Base-by-base conservation (phyloP, 495 filamentous ascomycete species). In the Penicillium bialowiezense region DNA sequence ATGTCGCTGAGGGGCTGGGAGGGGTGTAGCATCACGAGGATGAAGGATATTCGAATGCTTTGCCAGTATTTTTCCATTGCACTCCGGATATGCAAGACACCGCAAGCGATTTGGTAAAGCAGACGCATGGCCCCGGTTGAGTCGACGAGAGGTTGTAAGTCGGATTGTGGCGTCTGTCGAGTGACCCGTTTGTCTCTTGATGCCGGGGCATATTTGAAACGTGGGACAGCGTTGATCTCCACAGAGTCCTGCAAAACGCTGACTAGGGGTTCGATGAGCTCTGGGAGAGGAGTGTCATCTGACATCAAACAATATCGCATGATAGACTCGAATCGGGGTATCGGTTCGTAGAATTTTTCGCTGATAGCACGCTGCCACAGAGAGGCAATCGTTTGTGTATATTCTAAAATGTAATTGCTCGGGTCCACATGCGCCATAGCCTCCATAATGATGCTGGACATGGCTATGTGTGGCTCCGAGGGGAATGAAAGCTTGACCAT, bases 331-430 rank as follows among this genome's bases (percentile, higher is more conserved):
- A 89, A 71, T 31, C 85, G 74, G 44, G 77, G 73, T 3, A 89
- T 52, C 4, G 86, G 79, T 18, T 68, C 62, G 53, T 74, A 84
- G 56, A 75, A 82, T 44, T 73, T 73, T 52, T 88, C 86, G 19
- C 71, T 63, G 38, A 89, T 60, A 50, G 82, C 83, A 21, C 72
- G 78, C 12, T 74, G 67, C 86, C 86, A 89, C n/a, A 88, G 50
- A 14, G 64, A 67, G 26, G 81, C 67, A 19, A 87, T 65, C 10
- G 75, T 64, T 38, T 67, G 60, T 40, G 75, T 78, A 44, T 88
- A 71, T 34, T 76, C 76, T 13, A 75, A 54, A 20, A 77, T 64
- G 40, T 82, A 80, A 37, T 68, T 72, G 2, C 73, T 72, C 32
- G 62, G 60, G 31, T 71, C 58, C 4, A 77, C 56, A 31, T 52